A percentile compares a stretch with the other conserved stretches of the same genome.
phyloP scores from a whole-genome alignment of 2,329 filamentous ascomycete species.

The Verticillium albo-atrum region DNA sequence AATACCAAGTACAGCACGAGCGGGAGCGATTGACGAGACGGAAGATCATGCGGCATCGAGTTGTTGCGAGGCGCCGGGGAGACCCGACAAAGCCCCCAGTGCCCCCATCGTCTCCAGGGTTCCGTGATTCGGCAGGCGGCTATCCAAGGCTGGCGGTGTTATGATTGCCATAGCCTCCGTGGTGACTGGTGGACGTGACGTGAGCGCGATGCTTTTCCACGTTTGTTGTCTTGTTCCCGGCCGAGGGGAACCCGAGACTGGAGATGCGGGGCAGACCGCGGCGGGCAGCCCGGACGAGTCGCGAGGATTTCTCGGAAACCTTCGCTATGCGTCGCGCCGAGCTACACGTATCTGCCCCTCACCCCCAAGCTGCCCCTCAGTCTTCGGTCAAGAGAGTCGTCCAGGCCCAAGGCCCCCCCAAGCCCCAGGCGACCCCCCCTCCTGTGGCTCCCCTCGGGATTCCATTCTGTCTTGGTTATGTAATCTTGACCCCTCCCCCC shows the following conservation, averaged over 20 bases:
- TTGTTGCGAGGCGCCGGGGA: not conserved
- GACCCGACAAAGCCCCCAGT: not conserved
- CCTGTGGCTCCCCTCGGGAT: no score
- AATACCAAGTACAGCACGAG: not conserved
- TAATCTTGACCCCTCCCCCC: no score
- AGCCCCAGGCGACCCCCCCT: no score
- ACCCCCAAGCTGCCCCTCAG: not conserved
- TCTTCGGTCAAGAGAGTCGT: no score
- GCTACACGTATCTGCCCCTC: not conserved
- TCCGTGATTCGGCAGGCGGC: slow-evolving; percentile 12
- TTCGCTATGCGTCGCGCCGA: slow-evolving; percentile 6
- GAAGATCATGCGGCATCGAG: not conserved
- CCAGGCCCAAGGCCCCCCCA: no score
- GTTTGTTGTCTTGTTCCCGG: slow-evolving; percentile 11
- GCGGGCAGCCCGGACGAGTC: not conserved
- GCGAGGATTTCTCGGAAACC: slow-evolving; percentile 15
- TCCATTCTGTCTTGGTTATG: no score
- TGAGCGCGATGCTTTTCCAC: not conserved
- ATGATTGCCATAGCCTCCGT: slow-evolving; percentile 3
- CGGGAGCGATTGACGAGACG: not conserved
- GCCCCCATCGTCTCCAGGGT: not conserved
- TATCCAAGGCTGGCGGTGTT: slow-evolving; percentile 9
- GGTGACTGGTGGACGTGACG: not conserved
- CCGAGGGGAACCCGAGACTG: slow-evolving; percentile 20
- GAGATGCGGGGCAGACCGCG: slow-evolving; percentile 2